phyloP scores from a whole-genome alignment of 2,329 filamentous ascomycete species.

The Fusarium citri region DNA sequence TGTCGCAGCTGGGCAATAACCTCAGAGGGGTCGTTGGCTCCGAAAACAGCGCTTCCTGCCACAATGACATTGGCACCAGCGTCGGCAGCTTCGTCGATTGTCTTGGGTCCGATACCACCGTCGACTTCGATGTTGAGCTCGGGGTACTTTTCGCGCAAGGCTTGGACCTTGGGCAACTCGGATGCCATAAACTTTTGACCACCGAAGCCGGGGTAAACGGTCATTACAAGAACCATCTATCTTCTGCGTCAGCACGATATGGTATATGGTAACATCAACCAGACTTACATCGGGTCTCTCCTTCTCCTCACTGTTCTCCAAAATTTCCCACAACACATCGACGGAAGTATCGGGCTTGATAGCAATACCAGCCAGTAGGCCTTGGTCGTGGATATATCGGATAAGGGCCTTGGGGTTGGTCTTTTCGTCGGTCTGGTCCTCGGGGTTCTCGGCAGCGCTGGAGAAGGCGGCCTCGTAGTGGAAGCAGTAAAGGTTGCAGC shows the following conservation, averaged over 20 bases:
- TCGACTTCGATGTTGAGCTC: constrained; percentile 98
- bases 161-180: constrained; percentile 92
- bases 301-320: constrained; percentile 76
- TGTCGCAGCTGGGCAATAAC: constrained; percentile 86
- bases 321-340: constrained; percentile 90
- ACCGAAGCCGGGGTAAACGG: constrained; percentile 95
- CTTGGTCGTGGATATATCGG: constrained; percentile 87
- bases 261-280: neutral
- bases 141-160: constrained; percentile 85
- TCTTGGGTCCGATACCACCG: constrained; percentile 86
- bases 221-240: constrained; percentile 99
- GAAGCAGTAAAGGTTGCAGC: constrained; percentile 99
- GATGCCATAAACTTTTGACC: constrained; percentile 99
- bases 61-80: constrained; percentile 99
- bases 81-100: constrained; percentile 93
- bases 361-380: constrained; percentile 91
- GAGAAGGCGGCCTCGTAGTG: constrained; percentile 98
- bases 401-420: constrained; percentile 89
- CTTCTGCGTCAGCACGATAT: constrained; percentile 19
- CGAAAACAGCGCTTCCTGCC: constrained; percentile 94
- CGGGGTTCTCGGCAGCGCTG: constrained; percentile 83
- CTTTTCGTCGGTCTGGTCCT: constrained; percentile 73
- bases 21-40: constrained; percentile 85
- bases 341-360: constrained; percentile 94
- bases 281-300: constrained; percentile 88